Evolutionary conservation across 495 filamentous ascomycete species (phyloP), one percentile per base, ranked within the genome.

Genomic region (Penicillium ucsense): DNA sequence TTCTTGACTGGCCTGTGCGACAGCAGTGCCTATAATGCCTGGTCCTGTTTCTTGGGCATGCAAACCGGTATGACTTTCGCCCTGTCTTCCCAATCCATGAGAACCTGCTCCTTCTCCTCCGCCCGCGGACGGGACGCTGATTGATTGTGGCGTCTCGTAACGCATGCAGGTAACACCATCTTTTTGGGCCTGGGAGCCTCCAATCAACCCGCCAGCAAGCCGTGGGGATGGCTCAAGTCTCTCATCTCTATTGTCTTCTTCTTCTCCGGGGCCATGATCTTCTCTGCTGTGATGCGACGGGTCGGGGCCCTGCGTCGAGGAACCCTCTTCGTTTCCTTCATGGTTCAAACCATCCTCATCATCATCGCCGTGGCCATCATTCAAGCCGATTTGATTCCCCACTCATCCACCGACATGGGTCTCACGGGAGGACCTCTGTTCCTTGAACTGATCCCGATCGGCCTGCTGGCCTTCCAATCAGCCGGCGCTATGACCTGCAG

Each of bases 401-500:
- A 73, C 41, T 53, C 57, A 5, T 51, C 67, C 5, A 49, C 31
- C 27, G 62, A 65, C 45, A 37, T 46, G n/a, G 38, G 44, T 1
- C 52, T 63, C 6, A 51, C 48, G n/a, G 39, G 62, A 48, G 64
- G 66, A 12, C 55, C 50, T 31, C 59, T 70, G 8, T 67, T 71
- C 52, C 62, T 76, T 12, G 60, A 77, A 50, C 56, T 83, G 30
- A 67, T 79, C 3, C 75, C 81, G 3, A 68, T 88, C 31, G 81
- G 68, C 1, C 65, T 88, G 31, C 63, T 89, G 46, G 81, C 82
- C 3, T 85, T 88, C 60, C 84, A 88, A 60, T 80, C 77, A 32
- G 81, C 80, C 9, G 83, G 83, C 1, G 80, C 82, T 55, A 86
- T 88, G 52, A 77, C 81, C 4, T 77, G 76, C 44, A 79, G 72